Conservation (phyloP, 1,284 basidiomycete species). For the Inonotus obliquus region DNA sequence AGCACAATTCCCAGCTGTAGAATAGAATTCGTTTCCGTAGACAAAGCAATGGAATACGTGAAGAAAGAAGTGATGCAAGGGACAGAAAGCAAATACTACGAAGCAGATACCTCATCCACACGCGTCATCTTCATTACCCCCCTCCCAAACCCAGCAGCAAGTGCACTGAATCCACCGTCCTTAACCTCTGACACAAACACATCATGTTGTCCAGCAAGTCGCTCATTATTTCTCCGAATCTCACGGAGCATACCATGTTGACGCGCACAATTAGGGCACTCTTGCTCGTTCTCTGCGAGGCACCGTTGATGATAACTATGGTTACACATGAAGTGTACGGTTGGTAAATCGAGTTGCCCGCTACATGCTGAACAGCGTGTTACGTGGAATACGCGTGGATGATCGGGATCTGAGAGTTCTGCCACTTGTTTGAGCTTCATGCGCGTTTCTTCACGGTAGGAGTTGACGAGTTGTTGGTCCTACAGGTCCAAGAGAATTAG, state of each 20-base stretch:
- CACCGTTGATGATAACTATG: conserved; percentile 96
- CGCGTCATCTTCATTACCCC: conserved; percentile 46
- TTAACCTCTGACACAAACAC: conserved; percentile 84
- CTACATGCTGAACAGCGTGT: conserved; percentile 87
- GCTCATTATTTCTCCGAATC: conserved; percentile 79
- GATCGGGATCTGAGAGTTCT: conserved; percentile 70
- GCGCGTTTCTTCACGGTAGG: conserved; percentile 84
- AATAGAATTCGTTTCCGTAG: background rate
- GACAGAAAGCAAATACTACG: background rate
- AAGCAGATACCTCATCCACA: conserved; percentile 13
- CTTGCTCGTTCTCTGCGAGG: conserved; percentile 77
- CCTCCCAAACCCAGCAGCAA: conserved; percentile 77
- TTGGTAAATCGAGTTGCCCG: conserved; percentile 87
- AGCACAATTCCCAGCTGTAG: background rate
- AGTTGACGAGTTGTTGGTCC: conserved; percentile 81
- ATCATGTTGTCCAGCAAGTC: conserved; percentile 81
- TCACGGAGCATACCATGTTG: conserved; percentile 89
- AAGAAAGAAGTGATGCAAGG: background rate
- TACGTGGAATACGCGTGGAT: conserved; percentile 89
- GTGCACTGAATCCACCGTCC: conserved; percentile 78
- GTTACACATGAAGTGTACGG: conserved; percentile 96
- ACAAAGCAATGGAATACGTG: background rate
- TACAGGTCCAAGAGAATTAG: conserved; percentile 29
- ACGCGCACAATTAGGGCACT: conserved; percentile 85
- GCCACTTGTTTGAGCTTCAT: conserved; percentile 78